Evolutionary conservation across 192 early-diverging fungal species (phyloP), one percentile per base, ranked within the genome.

Genomic region (Linnemannia hyalina): DNA sequence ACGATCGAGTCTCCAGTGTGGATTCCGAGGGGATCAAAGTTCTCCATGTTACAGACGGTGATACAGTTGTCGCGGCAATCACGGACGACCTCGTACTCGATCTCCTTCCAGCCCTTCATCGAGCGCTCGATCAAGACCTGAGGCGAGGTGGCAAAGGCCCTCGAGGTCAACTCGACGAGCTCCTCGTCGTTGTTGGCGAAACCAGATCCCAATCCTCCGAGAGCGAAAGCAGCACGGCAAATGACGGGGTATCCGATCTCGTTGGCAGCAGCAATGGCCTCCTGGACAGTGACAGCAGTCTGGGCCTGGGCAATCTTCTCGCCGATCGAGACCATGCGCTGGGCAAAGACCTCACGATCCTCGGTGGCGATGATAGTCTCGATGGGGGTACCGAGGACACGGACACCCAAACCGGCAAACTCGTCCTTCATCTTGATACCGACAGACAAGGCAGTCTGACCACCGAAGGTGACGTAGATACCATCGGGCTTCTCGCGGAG

Each of bases 41-140:
- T 99, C 89, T 99, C 97, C 97, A 99, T 99, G 92, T 99, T 99
- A 89, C 98, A 99, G 57, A 99, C 98, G 35, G 98, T 99, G 74
- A 99, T 97, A 89, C 98, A 99, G 92, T 99, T 99, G 90, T 99
- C 93, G 94, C 93, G 69, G 96, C 94, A 98, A 89, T 99, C 98
- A 80, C 98, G 95, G 38, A 99, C 97, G 44, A 99, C 97, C 87
- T 99, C 98, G 88, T 99, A 99, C 91, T 99, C 98, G 73, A 99
- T 93, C 91, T 99, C 98, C 89, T 99, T 99, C 97, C 98, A 99
- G 36, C 98, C 98, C 88, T 97, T 97, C 97, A 99, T 98, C 13
- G 95, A 96, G 76, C 92, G 91, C 84, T 99, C 97, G 63, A 99
- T 95, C 57, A 99, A 92, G 70, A 99, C 93, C 90, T 99, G 97